These are phyloP conservation scores for Colletotrichum shisoi DNA, from an alignment of 2,329 filamentous ascomycete genomes.

Conservation along the genomic window DNA sequence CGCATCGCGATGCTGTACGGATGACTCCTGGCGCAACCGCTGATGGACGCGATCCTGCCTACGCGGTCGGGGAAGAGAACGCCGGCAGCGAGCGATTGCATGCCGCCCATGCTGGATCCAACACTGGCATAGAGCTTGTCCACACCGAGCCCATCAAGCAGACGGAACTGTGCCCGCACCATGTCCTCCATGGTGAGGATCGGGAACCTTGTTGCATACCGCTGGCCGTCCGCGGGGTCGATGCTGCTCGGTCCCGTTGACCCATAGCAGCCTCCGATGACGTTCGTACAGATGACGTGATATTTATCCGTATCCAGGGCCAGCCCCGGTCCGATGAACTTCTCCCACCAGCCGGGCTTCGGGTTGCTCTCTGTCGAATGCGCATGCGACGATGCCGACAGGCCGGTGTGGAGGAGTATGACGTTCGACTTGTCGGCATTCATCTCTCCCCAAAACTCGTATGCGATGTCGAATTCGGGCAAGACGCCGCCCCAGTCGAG, in stretches of 20 bases:
- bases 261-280: conserved; percentile 93
- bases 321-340: conserved; percentile 88
- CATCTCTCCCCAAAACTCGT: conserved; percentile 88
- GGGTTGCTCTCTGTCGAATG: conserved; percentile 88
- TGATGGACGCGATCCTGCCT: conserved; percentile 84
- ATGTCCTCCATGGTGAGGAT: conserved; percentile 97
- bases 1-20: conserved; percentile 99
- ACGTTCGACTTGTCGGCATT: conserved; percentile 85
- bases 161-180: conserved; percentile 92
- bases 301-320: conserved; percentile 91
- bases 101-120: conserved; percentile 96
- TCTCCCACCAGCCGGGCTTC: conserved; percentile 97
- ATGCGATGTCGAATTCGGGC: conserved; percentile 86
- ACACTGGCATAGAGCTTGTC: conserved; percentile 87
- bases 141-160: conserved; percentile 82
- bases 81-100: conserved; percentile 92
- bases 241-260: conserved; percentile 89
- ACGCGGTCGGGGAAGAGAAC: conserved; percentile 84
- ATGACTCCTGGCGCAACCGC: conserved; percentile 91
- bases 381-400: conserved; percentile 97
- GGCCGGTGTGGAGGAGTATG: conserved; percentile 89
- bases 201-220: conserved; percentile 93
- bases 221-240: conserved; percentile 85
- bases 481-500: conserved; percentile 97
- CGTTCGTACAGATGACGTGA: conserved; percentile 94